Conservation (phyloP, 2,329 filamentous ascomycete species). For the Byssochlamys sp. region DNA sequence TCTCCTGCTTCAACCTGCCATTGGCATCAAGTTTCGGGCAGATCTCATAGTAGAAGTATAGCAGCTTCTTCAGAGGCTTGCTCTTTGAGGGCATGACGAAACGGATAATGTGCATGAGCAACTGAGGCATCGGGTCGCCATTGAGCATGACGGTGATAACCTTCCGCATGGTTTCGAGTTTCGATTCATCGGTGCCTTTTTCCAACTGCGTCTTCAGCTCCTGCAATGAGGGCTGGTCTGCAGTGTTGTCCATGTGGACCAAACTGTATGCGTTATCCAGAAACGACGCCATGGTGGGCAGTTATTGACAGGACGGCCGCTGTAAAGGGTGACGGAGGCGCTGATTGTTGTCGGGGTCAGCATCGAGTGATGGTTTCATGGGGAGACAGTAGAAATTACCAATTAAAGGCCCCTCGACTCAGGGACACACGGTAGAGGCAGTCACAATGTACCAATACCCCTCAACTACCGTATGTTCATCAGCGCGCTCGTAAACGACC, state of each 20-base stretch:
- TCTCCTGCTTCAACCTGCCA: slow-evolving; percentile 97
- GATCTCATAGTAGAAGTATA: slow-evolving; percentile 99
- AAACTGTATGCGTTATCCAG: slow-evolving; percentile 91
- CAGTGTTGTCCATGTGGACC: slow-evolving; percentile 93
- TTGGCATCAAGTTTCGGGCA: slow-evolving; percentile 86
- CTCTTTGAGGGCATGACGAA: slow-evolving; percentile 99
- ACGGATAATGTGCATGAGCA: slow-evolving; percentile 99
- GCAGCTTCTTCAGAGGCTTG: slow-evolving; percentile 91
- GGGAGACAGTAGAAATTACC: slow-evolving; percentile 15
- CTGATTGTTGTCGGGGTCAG: slow-evolving; percentile 5
- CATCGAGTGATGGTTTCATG: slow-evolving; percentile 15
- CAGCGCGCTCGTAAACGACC: slow-evolving; percentile 23
- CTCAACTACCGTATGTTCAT: slow-evolving; percentile 30
- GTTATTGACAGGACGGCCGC: slow-evolving; percentile 12
- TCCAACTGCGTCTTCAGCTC: slow-evolving; percentile 89
- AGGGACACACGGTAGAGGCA: slow-evolving; percentile 15
- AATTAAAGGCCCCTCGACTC: slow-evolving; percentile 18
- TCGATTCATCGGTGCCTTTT: slow-evolving; percentile 85
- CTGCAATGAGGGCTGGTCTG: slow-evolving; percentile 79
- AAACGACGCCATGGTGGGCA: slow-evolving; percentile 75
- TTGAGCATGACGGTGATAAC: slow-evolving; percentile 97
- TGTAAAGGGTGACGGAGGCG: slow-evolving; percentile 17
- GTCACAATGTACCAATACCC: slow-evolving; percentile 23
- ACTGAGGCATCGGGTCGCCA: slow-evolving; percentile 84
- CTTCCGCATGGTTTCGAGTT: slow-evolving; percentile 91